Evolutionary conservation across 306 rosid species (phyloP), one percentile per base, ranked within the genome.

Genomic region (Abrus precatorius): DNA sequence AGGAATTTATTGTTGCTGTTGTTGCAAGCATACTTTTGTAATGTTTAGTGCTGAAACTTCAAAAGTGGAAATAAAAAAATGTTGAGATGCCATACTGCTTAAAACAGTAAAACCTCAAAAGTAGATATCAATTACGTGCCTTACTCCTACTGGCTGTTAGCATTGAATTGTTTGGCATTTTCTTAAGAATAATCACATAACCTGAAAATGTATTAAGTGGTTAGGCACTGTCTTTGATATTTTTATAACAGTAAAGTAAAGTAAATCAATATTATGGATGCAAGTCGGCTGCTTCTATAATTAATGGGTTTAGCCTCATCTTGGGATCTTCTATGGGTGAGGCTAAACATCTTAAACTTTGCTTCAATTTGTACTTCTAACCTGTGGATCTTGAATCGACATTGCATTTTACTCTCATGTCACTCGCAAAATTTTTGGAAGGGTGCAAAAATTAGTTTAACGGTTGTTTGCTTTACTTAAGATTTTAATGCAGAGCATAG

Each of bases 331-430:
- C 74, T 63, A 45, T 55, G 72, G 38, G 4, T 5, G 6, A 1
- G 9, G 68, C 74, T 79, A 7, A 64, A 66, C 57, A 72, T 34
- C 65, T 80, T 29, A 38, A 75, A 34, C 30, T 57, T 12, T 45
- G 38, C 61, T 11, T 48, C 67, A 67, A 67, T 33, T 47, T 66
- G 53, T 56, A 34, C 10, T 78, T 34, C 5, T 27, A 70, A 54
- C 67, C 64, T 32, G 27, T 53, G 45, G 71, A 47, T 41, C 47
- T 60, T 36, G 30, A 9, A 65, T 75, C 56, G 14, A 29, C 44
- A 65, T 48, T 76, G 62, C 54, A 55, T 45, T 71, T 54, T 48
- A 45, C 67, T 81, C 63, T 53, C 54, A 9, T 11, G 45, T 27
- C 61, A 33, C 62, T 14, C 10, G 50, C 34, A 33, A 32, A 28